Conservation (phyloP, 2,329 filamentous ascomycete genomes). For the Sclerotinia nivalis region DNA sequence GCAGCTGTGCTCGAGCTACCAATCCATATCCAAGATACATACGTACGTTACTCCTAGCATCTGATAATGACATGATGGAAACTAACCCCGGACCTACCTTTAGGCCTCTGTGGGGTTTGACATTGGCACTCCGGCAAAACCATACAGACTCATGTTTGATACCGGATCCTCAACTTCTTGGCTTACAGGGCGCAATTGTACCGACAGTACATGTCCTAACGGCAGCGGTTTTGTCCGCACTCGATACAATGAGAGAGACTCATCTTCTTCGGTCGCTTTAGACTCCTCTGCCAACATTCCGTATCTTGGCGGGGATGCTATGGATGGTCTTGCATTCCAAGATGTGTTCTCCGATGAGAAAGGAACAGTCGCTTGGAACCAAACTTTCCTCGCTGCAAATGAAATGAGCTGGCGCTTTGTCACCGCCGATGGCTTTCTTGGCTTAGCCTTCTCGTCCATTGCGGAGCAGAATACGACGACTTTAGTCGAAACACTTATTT, state of each 20-base stretch:
- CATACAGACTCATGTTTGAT: slow-evolving; percentile 10
- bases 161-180: slow-evolving; percentile 15
- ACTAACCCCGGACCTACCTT: background rate
- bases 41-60: background rate
- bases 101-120: slow-evolving; percentile 6
- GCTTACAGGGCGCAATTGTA: slow-evolving; percentile 1
- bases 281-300: background rate
- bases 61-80: background rate
- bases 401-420: background rate
- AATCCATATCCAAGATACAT: background rate
- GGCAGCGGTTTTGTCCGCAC: background rate
- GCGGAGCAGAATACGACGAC: background rate
- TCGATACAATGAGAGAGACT: background rate
- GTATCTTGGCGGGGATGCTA: background rate
- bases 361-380: slow-evolving; percentile 7
- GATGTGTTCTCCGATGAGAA: slow-evolving; percentile 10
- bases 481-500: slow-evolving; percentile 14
- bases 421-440: slow-evolving; percentile 9
- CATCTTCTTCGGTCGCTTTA: slow-evolving; percentile 2
- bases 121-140: slow-evolving; percentile 16
- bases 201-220: background rate
- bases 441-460: slow-evolving; percentile 19
- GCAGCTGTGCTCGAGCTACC: slow-evolving; percentile 9
- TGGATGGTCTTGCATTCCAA: background rate
- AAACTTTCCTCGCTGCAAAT: slow-evolving; percentile 14